Conservation (phyloP, 176 grass and related monocot genomes). For the Juncus inflexus region DNA sequence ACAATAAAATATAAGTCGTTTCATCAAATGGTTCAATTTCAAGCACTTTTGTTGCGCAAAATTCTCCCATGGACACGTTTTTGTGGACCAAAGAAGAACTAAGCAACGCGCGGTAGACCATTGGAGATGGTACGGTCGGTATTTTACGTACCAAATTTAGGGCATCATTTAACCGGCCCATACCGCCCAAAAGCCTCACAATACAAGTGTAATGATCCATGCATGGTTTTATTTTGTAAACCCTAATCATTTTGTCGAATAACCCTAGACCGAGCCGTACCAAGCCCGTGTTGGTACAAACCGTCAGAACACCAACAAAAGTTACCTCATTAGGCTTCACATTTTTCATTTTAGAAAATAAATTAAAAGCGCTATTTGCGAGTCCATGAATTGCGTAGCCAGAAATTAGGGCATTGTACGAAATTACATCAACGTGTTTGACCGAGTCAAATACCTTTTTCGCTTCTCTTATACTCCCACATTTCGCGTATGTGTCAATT, state of each 20-base stretch:
- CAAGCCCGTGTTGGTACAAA: slow-evolving; percentile 75
- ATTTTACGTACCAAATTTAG: slow-evolving; percentile 29
- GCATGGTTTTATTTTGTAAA: slow-evolving; percentile 25
- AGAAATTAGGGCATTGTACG: slow-evolving; percentile 37
- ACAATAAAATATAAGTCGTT: slow-evolving; percentile 76
- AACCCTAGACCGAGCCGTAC: slow-evolving; percentile 57
- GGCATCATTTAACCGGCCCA: slow-evolving; percentile 59
- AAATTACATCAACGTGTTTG: slow-evolving; percentile 26
- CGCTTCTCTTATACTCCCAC: slow-evolving; percentile 54
- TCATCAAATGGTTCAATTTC: slow-evolving; percentile 80
- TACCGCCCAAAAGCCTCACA: slow-evolving; percentile 34
- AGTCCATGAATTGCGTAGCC: slow-evolving; percentile 34
- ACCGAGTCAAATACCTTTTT: slow-evolving; percentile 33
- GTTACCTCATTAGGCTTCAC: slow-evolving; percentile 52
- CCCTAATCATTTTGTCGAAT: slow-evolving; percentile 38
- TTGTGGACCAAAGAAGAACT: slow-evolving; percentile 49
- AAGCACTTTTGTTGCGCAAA: slow-evolving; percentile 65
- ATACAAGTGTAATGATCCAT: slow-evolving; percentile 46
- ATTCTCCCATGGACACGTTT: slow-evolving; percentile 68
- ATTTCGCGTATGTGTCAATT: slow-evolving; percentile 77
- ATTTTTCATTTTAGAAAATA: slow-evolving; percentile 47
- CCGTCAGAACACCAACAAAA: slow-evolving; percentile 53
- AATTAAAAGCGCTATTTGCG: slow-evolving; percentile 20
- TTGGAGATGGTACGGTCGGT: slow-evolving; percentile 23
- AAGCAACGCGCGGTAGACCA: slow-evolving; percentile 46